Evolutionary conservation across 2,329 filamentous ascomycete genomes (phyloP).

Genomic region (Cercospora nicotianae): DNA sequence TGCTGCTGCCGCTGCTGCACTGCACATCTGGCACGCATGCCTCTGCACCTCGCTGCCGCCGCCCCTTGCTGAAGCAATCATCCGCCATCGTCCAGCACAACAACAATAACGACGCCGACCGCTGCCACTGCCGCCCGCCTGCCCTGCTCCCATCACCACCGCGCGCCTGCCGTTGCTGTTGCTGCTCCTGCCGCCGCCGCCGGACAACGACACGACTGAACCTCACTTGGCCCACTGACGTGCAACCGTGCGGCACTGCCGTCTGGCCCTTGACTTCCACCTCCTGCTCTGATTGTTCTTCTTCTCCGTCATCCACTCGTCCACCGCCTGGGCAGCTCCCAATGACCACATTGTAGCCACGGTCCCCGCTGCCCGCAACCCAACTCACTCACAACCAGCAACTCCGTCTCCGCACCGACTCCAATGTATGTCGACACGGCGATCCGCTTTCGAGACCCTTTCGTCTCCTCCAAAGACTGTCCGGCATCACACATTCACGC

Average conservation of each 20-base stretch:
- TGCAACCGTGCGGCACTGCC: not conserved
- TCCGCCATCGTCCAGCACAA: slow-evolving; percentile 3
- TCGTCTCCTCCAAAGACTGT: slow-evolving; percentile 34
- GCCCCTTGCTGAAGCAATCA: slow-evolving; percentile 35
- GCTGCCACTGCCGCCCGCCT: slow-evolving; percentile 38
- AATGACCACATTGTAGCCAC: slow-evolving; percentile 22
- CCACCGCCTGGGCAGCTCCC: slow-evolving; percentile 14
- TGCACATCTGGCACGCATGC: slow-evolving; percentile 29
- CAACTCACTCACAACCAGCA: slow-evolving; percentile 32
- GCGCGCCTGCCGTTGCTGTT: slow-evolving; percentile 20
- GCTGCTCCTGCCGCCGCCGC: not conserved
- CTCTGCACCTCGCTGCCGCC: slow-evolving; percentile 32
- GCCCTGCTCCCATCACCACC: slow-evolving; percentile 53
- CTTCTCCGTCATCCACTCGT: slow-evolving; percentile 14
- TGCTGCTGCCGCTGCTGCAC: slow-evolving; percentile 16
- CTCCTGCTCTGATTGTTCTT: not conserved
- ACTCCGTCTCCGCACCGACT: slow-evolving; percentile 18
- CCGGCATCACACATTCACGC: slow-evolving; percentile 15
- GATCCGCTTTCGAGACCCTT: slow-evolving; percentile 40
- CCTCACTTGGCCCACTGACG: slow-evolving; percentile 7
- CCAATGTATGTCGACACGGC: slow-evolving; percentile 39
- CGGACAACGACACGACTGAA: not conserved
- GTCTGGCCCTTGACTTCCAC: not conserved
- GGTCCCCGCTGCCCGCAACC: slow-evolving; percentile 16
- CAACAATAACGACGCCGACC: not conserved